These are phyloP conservation scores for Piper longum DNA, from an alignment of 164 flowering plant species.

Conservation along the genomic window DNA sequence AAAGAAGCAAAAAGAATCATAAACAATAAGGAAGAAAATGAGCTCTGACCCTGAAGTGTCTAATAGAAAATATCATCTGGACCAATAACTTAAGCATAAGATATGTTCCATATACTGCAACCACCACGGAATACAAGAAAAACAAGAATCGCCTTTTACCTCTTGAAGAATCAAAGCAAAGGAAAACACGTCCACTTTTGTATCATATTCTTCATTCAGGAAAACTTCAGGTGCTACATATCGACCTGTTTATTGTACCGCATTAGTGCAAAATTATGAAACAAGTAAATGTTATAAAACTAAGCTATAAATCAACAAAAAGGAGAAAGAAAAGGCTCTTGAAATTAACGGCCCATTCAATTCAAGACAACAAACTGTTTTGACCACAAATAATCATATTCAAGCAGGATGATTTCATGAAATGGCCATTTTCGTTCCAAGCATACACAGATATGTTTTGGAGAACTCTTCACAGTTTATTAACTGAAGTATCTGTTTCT, in stretches of 20 bases:
- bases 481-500: no score
- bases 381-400: no score
- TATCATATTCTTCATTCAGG: slow-evolving; percentile 64
- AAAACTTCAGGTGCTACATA: slow-evolving; percentile 94
- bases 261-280: not conserved
- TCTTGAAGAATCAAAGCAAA: slow-evolving; percentile 90
- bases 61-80: not conserved
- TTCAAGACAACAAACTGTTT: no score
- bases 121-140: not conserved
- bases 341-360: no score
- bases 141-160: slow-evolving; percentile 25
- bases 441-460: no score
- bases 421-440: no score
- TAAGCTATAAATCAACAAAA: not conserved
- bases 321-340: not conserved
- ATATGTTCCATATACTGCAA: no score
- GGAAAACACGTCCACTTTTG: slow-evolving; percentile 97
- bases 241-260: slow-evolving; percentile 36
- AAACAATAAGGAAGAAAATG: not conserved
- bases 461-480: no score
- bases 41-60: not conserved
- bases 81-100: no score
- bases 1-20: not conserved
- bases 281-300: not conserved
- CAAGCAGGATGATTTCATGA: no score